Conservation (phyloP, 306 rosid species). For the Ammopiptanthus mongolicus region DNA sequence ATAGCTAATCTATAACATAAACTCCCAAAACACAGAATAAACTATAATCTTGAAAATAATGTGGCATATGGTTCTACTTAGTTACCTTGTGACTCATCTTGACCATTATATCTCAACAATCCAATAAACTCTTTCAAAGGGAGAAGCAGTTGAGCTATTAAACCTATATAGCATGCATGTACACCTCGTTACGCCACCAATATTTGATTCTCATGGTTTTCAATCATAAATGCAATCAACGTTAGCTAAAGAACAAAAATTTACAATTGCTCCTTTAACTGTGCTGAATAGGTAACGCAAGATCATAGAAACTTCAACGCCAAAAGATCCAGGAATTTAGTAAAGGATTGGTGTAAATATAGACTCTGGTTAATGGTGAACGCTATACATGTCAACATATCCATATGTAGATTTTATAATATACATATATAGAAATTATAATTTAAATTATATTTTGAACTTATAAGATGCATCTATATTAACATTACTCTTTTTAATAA, state of each 20-base stretch:
- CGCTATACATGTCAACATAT: too few relatives aligned
- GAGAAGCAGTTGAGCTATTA: neutral
- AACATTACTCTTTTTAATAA: neutral
- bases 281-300: neutral
- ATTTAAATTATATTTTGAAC: too few relatives aligned
- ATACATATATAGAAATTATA: too few relatives aligned
- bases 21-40: neutral
- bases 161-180: neutral
- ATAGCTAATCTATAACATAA: neutral
- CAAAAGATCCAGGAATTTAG: neutral
- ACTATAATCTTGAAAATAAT: neutral
- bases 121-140: neutral
- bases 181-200: neutral
- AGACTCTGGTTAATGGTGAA: too few relatives aligned
- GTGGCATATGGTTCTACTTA: neutral
- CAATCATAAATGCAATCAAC: too few relatives aligned
- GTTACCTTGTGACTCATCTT: conserved; percentile 71
- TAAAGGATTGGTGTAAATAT: too few relatives aligned
- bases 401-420: too few relatives aligned
- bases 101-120: conserved; percentile 44
- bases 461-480: too few relatives aligned
- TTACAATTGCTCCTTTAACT: neutral
- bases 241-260: too few relatives aligned
- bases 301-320: neutral
- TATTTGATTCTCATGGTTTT: too few relatives aligned